phyloP scores from a whole-genome alignment of 352 stramenopile species.

The Phytopythium helicoides region DNA sequence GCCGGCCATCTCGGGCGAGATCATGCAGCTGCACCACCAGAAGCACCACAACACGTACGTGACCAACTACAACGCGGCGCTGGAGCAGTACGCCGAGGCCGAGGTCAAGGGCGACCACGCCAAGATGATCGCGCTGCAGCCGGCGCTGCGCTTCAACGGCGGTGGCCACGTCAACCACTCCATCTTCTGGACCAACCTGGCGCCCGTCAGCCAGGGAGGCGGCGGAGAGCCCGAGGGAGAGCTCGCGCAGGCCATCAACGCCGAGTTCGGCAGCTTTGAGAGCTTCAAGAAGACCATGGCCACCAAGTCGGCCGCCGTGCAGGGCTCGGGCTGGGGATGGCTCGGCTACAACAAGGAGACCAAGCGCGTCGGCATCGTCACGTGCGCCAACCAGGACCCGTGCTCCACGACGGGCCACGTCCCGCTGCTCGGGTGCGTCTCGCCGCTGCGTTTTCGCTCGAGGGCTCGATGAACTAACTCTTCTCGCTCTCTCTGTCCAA shows the following conservation, averaged over 20 bases:
- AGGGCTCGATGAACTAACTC: neutral
- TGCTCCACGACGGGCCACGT: constrained; percentile 94
- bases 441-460: no score
- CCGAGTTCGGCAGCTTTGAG: constrained; percentile 92
- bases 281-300: constrained; percentile 89
- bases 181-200: constrained; percentile 98
- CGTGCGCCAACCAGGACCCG: constrained; percentile 95
- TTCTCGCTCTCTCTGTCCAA: neutral
- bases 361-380: constrained; percentile 88
- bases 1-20: constrained; percentile 85
- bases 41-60: constrained; percentile 98
- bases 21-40: constrained; percentile 95
- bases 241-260: constrained; percentile 89
- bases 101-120: constrained; percentile 86
- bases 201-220: constrained; percentile 68
- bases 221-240: constrained; percentile 80
- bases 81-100: constrained; percentile 94
- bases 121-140: constrained; percentile 90
- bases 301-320: constrained; percentile 90
- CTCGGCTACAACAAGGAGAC: constrained; percentile 91
- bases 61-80: constrained; percentile 93
- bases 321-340: constrained; percentile 98
- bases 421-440: constrained; percentile 87
- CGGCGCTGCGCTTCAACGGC: constrained; percentile 97
- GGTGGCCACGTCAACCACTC: constrained; percentile 98